These are phyloP conservation scores for Coniochaeta sp. DNA, from an alignment of 2,329 filamentous ascomycete genomes.

Conservation along the genomic window DNA sequence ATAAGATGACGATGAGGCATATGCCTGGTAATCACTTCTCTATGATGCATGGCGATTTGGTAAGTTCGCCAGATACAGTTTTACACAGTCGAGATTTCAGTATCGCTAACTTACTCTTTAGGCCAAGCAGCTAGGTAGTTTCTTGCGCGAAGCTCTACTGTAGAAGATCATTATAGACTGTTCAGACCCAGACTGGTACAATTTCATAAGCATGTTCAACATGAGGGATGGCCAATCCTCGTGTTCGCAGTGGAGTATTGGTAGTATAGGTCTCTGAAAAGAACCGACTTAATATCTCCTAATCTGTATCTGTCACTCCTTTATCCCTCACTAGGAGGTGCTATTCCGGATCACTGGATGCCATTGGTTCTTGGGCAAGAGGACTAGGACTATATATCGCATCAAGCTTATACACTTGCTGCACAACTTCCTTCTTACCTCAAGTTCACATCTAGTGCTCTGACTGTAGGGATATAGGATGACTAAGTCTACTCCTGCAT, in stretches of 20 bases:
- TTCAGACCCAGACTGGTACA: not conserved
- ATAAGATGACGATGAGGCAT: conserved; percentile 56
- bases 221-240: not conserved
- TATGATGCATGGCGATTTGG: conserved; percentile 60
- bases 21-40: conserved; percentile 70
- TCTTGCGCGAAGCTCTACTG: conserved; percentile 26
- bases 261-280: not conserved
- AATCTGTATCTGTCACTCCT: not conserved
- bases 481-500: no score
- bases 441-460: not conserved
- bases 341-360: not conserved
- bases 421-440: not conserved
- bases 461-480: no score
- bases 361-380: not conserved
- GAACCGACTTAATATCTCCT: not conserved
- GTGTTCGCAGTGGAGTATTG: not conserved
- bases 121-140: conserved; percentile 27
- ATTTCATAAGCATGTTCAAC: not conserved
- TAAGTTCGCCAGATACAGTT: conserved; percentile 15
- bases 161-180: conserved; percentile 4
- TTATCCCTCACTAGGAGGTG: not conserved
- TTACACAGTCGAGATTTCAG: not conserved
- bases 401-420: not conserved
- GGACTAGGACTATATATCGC: not conserved
- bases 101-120: conserved; percentile 14